A percentile compares a stretch with the other conserved stretches of the same genome.
Conservation (phyloP, 176 grass and related monocot species). For the Dendrocalamus sinicus region DNA sequence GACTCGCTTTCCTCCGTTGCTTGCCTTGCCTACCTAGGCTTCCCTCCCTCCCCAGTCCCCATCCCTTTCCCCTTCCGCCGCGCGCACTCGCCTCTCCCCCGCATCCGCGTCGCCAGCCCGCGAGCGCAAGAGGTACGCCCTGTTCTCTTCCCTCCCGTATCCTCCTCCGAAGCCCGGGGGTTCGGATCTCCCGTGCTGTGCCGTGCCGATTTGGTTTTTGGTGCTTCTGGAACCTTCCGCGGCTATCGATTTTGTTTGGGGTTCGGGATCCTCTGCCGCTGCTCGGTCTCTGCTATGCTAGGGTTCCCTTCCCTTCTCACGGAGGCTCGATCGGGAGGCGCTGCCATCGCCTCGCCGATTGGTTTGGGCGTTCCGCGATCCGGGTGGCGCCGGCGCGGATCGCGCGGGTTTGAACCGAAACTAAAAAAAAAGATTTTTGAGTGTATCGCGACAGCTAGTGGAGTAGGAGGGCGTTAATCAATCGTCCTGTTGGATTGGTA, state of each 20-base stretch:
- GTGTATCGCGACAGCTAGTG: not conserved
- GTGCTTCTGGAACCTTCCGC: not conserved
- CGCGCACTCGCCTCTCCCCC: not conserved
- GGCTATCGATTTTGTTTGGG: not conserved
- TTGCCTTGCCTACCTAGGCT: not conserved
- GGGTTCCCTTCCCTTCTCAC: not conserved
- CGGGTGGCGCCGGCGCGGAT: not conserved
- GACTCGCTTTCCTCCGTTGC: constrained; percentile 12
- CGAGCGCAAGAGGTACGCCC: not conserved
- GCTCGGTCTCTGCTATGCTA: not conserved
- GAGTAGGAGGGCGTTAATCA: not conserved
- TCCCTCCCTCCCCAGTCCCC: too few relatives aligned
- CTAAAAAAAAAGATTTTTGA: not conserved
- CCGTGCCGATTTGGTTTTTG: not conserved
- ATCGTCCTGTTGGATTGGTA: not conserved
- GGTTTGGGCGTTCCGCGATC: not conserved
- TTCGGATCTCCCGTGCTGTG: not conserved
- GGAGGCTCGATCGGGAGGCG: not conserved
- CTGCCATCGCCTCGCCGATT: not conserved
- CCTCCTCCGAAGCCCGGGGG: not conserved
- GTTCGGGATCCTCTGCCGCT: not conserved
- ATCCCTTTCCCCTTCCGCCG: not conserved
- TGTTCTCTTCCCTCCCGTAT: too few relatives aligned
- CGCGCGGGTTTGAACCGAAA: not conserved
- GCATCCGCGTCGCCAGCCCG: not conserved